Percentiles rank a stretch among this genome's conserved stretches.
Evolutionary conservation across 2,329 filamentous ascomycete species (phyloP).

Genomic region (Phaeosphaeria sp.): DNA sequence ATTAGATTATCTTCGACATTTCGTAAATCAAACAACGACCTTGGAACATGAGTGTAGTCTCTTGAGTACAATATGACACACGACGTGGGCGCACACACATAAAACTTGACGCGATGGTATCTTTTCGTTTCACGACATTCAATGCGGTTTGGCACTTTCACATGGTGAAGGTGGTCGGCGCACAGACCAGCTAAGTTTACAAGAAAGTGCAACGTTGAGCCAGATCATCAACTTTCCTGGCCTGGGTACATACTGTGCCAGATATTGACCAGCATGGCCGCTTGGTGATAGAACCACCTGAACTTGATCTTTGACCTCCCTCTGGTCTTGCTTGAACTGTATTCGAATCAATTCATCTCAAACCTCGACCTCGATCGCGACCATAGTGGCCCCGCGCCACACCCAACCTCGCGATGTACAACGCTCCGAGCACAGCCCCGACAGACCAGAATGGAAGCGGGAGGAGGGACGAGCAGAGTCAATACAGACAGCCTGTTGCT

Average conservation of each 20-base stretch:
- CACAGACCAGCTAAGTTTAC: slow-evolving; percentile 19
- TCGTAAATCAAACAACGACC: not conserved
- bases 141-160: not conserved
- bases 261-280: slow-evolving; percentile 13
- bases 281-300: too few species aligned
- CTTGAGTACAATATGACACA: not conserved
- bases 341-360: slow-evolving; percentile 16
- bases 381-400: slow-evolving; percentile 31
- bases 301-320: slow-evolving; percentile 15
- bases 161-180: not conserved
- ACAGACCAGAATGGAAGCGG: slow-evolving; percentile 36
- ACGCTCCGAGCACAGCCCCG: slow-evolving; percentile 41
- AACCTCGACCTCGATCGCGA: slow-evolving; percentile 13
- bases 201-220: slow-evolving; percentile 28
- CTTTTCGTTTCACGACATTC: not conserved
- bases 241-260: slow-evolving; percentile 14
- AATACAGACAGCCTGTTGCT: slow-evolving; percentile 52
- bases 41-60: not conserved
- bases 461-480: slow-evolving; percentile 38
- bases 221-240: slow-evolving; percentile 40
- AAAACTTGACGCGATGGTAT: not conserved
- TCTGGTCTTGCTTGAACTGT: slow-evolving; percentile 19
- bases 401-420: slow-evolving; percentile 48
- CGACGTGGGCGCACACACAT: too few species aligned
- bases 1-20: not conserved